phyloP scores from a whole-genome alignment of 2,329 filamentous ascomycete species.

The Dothideomycetes sp. region DNA sequence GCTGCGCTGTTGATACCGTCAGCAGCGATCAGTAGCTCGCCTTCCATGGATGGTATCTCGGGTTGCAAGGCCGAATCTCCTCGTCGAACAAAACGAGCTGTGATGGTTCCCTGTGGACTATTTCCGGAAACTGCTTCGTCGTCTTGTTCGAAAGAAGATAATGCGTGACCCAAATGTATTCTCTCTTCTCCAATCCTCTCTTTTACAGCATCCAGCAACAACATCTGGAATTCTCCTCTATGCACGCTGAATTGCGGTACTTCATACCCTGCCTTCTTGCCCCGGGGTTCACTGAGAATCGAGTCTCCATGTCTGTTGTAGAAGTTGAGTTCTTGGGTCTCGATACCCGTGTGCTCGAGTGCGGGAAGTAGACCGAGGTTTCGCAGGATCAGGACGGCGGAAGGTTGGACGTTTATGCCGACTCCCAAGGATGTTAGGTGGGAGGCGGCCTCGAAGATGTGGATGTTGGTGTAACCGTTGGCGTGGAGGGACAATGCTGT shows the following conservation, averaged over 20 bases:
- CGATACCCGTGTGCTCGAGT: constrained; percentile 32
- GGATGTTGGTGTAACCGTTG: constrained; percentile 40
- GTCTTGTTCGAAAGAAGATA: constrained; percentile 30
- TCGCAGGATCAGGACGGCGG: constrained; percentile 36
- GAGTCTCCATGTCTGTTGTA: constrained; percentile 37
- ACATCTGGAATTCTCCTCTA: constrained; percentile 38
- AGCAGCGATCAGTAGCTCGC: constrained; percentile 32
- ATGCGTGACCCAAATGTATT: constrained; percentile 33
- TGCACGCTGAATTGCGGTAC: constrained; percentile 40
- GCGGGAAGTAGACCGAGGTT: constrained; percentile 35
- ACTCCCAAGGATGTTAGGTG: constrained; percentile 37
- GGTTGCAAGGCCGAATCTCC: constrained; percentile 21
- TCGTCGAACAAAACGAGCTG: constrained; percentile 29
- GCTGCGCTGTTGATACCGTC: constrained; percentile 40
- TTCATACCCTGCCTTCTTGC: constrained; percentile 33
- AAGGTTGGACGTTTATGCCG: constrained; percentile 40
- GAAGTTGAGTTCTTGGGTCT: constrained; percentile 37
- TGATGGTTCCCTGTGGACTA: constrained; percentile 23
- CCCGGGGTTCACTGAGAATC: constrained; percentile 36
- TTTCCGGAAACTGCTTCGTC: constrained; percentile 10
- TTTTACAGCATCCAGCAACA: constrained; percentile 34
- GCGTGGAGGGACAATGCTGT: constrained; percentile 47
- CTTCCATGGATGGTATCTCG: constrained; percentile 24
- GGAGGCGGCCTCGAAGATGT: constrained; percentile 35
- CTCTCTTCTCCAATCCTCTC: constrained; percentile 32